Conservation (phyloP, 1,284 basidiomycete species). For the Cystobasidiaceae sp. region DNA sequence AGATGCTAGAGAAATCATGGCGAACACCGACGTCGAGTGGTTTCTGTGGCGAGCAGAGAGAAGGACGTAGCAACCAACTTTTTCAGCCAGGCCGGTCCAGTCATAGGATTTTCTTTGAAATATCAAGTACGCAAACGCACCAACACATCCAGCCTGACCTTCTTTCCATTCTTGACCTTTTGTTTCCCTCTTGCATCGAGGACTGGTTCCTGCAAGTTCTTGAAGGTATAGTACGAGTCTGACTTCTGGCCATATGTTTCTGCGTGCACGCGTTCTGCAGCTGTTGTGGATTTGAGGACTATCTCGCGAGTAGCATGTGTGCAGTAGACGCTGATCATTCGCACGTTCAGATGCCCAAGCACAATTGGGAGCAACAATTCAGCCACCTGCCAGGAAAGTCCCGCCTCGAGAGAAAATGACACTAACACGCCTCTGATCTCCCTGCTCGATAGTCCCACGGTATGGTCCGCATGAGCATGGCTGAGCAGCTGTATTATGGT, state of each 20-base stretch:
- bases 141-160: slow-evolving; percentile 27
- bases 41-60: slow-evolving; percentile 26
- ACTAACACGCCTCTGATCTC: background rate
- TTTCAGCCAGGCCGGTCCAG: too few species aligned
- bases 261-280: slow-evolving; percentile 32
- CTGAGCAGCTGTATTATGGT: slow-evolving; percentile 36
- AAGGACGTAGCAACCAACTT: background rate
- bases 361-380: too few species aligned
- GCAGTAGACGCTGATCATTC: slow-evolving; percentile 29
- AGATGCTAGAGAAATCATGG: slow-evolving; percentile 50
- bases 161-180: slow-evolving; percentile 14
- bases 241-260: slow-evolving; percentile 17
- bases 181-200: slow-evolving; percentile 11
- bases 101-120: too few species aligned
- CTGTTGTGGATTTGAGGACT: slow-evolving; percentile 15
- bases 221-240: slow-evolving; percentile 17
- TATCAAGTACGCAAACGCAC: background rate
- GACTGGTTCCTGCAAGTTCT: slow-evolving; percentile 9
- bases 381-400: too few species aligned
- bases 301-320: background rate
- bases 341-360: too few species aligned
- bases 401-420: too few species aligned
- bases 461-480: slow-evolving; percentile 41
- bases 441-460: slow-evolving; percentile 24
- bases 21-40: slow-evolving; percentile 31